These are phyloP conservation scores for Senna tora DNA, from an alignment of 306 rosid species.

Conservation along the genomic window DNA sequence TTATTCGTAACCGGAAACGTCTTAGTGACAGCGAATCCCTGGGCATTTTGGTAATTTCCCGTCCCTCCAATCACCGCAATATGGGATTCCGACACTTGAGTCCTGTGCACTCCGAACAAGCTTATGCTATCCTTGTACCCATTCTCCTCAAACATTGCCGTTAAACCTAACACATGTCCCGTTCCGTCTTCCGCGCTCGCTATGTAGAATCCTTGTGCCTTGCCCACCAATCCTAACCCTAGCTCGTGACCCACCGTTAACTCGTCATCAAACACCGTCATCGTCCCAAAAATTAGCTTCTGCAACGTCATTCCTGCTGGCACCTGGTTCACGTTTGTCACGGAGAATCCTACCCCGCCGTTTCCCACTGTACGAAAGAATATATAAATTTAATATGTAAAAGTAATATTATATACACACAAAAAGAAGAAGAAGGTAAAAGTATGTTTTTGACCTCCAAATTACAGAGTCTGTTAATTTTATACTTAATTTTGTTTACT, in stretches of 20 bases:
- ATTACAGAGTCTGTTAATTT: too few species aligned
- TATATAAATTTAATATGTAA: too few species aligned
- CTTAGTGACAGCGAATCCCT: constrained; percentile 51
- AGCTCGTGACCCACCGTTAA: constrained; percentile 72
- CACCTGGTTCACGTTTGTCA: constrained; percentile 51
- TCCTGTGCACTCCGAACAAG: constrained; percentile 74
- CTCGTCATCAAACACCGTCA: constrained; percentile 80
- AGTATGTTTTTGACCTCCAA: too few species aligned
- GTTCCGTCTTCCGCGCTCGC: constrained; percentile 75
- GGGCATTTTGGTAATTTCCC: constrained; percentile 61
- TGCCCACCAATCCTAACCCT: constrained; percentile 84
- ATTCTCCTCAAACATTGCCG: constrained; percentile 70
- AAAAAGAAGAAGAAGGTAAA: too few species aligned
- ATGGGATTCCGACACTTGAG: constrained; percentile 70
- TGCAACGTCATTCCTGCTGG: constrained; percentile 63
- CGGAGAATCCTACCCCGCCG: constrained; percentile 51
- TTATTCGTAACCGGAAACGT: constrained; percentile 38
- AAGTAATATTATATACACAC: too few species aligned
- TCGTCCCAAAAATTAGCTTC: constrained; percentile 74
- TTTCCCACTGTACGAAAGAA: too few species aligned
- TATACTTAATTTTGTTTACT: too few species aligned
- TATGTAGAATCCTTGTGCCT: constrained; percentile 72
- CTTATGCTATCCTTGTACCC: constrained; percentile 68
- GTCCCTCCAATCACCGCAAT: constrained; percentile 86
- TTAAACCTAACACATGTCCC: constrained; percentile 74